A percentile compares a stretch with the other conserved stretches of the same genome.
Evolutionary conservation across 1,139 yeast species (phyloP).

Genomic region (Torulaspora globosa): DNA sequence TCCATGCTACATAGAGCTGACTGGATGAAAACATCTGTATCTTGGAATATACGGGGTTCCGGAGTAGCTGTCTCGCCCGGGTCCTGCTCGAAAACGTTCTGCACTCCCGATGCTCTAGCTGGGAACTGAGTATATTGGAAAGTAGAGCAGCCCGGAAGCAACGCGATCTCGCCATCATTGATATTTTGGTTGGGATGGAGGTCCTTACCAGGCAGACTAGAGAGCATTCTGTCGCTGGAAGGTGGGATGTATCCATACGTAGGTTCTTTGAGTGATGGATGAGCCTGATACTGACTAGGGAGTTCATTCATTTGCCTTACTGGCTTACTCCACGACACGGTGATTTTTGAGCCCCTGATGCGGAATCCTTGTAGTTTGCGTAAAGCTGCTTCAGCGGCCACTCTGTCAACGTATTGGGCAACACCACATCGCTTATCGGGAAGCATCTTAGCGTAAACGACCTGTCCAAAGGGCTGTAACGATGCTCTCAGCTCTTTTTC

Average conservation of each 20-base stretch:
- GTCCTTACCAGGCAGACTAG: neutral
- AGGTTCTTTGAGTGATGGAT: conserved; percentile 18
- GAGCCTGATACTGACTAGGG: conserved; percentile 11
- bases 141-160: conserved; percentile 18
- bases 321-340: conserved; percentile 68
- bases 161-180: neutral
- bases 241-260: conserved; percentile 12
- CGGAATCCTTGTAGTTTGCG: conserved; percentile 70
- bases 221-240: neutral
- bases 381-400: conserved; percentile 70
- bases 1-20: conserved; percentile 20
- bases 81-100: conserved; percentile 2
- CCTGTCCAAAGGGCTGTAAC: conserved; percentile 63
- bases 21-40: conserved; percentile 17
- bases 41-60: conserved; percentile 15
- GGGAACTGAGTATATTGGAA: conserved; percentile 11
- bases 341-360: conserved; percentile 61
- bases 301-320: conserved; percentile 16
- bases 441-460: conserved; percentile 64
- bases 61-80: neutral
- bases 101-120: conserved; percentile 12
- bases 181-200: neutral
- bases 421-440: conserved; percentile 72
- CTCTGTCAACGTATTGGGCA: conserved; percentile 58
- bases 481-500: conserved; percentile 57